These are phyloP conservation scores for Cronartium quercuum DNA, from an alignment of 1,284 basidiomycete genomes.

Conservation along the genomic window DNA sequence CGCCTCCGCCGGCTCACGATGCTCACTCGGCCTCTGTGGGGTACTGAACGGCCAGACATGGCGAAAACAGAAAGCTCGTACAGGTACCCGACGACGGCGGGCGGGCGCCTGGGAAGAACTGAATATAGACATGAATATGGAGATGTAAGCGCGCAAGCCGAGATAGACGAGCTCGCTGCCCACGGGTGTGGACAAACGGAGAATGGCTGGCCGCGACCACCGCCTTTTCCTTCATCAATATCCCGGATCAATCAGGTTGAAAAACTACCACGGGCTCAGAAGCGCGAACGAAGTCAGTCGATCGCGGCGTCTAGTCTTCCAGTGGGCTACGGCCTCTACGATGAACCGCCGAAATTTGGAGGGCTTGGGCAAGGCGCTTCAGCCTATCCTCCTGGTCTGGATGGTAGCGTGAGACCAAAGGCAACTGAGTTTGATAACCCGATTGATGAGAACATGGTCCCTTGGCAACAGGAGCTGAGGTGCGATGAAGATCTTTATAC, in stretches of 20 bases:
- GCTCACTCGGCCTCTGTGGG: background rate
- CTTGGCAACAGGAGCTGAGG: constrained; percentile 32
- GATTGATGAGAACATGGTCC: constrained; percentile 19
- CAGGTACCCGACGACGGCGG: background rate
- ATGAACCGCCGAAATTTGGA: constrained; percentile 1
- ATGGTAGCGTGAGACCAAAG: background rate
- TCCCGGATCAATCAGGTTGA: background rate
- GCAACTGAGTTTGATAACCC: background rate
- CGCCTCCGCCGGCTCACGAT: background rate
- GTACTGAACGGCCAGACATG: background rate
- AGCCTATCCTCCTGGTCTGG: constrained; percentile 26
- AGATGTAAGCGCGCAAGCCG: background rate
- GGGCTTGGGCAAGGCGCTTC: constrained; percentile 30
- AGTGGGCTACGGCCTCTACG: background rate
- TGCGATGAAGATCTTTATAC: constrained; percentile 38
- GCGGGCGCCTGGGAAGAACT: background rate
- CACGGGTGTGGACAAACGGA: background rate
- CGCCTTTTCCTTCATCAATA: background rate
- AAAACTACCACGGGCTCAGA: background rate
- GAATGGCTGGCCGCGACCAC: too few relatives aligned
- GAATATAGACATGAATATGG: background rate
- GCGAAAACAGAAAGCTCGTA: background rate
- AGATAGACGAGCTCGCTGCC: background rate
- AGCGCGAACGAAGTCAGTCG: background rate
- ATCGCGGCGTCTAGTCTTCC: background rate